phyloP scores from a whole-genome alignment of 441 rosid species.

The Eugenia klotzschiana region DNA sequence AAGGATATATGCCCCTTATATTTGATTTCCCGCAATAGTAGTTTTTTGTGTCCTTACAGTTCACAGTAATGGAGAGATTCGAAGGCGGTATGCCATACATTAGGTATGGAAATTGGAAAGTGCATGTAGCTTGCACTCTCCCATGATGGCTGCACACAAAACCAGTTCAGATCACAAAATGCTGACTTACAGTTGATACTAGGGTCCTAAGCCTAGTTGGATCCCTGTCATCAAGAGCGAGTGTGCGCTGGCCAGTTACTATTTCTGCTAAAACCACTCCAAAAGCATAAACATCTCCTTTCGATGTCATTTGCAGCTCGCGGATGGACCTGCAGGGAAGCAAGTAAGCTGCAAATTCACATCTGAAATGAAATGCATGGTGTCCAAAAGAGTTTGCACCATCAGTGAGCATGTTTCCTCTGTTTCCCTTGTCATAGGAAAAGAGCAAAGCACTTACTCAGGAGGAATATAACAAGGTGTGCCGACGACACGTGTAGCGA shows the following conservation, averaged over 20 bases:
- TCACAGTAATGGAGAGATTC: neutral
- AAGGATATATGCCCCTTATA: neutral
- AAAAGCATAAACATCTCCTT: slow-evolving; percentile 25
- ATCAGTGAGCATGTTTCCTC: neutral
- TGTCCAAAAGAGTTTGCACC: neutral
- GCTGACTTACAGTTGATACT: slow-evolving; percentile 13
- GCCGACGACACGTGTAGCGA: slow-evolving; percentile 17
- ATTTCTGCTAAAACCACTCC: slow-evolving; percentile 29
- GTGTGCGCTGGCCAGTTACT: slow-evolving; percentile 14
- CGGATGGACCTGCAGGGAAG: slow-evolving; percentile 9
- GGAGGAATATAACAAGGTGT: slow-evolving; percentile 27
- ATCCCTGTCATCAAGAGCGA: slow-evolving; percentile 8
- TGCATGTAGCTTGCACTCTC: neutral
- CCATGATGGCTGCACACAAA: neutral
- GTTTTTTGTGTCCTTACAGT: neutral
- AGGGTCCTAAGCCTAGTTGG: slow-evolving; percentile 13
- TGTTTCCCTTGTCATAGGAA: neutral
- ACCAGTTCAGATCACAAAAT: neutral
- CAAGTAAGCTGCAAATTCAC: neutral
- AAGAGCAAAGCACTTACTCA: slow-evolving; percentile 11
- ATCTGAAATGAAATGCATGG: neutral
- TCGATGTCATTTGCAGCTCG: slow-evolving; percentile 18
- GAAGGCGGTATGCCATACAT: neutral
- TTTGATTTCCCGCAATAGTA: neutral
- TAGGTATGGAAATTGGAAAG: neutral